Base-by-base conservation (phyloP, 352 stramenopile genomes). In the Globisporangium camurandrum region DNA sequence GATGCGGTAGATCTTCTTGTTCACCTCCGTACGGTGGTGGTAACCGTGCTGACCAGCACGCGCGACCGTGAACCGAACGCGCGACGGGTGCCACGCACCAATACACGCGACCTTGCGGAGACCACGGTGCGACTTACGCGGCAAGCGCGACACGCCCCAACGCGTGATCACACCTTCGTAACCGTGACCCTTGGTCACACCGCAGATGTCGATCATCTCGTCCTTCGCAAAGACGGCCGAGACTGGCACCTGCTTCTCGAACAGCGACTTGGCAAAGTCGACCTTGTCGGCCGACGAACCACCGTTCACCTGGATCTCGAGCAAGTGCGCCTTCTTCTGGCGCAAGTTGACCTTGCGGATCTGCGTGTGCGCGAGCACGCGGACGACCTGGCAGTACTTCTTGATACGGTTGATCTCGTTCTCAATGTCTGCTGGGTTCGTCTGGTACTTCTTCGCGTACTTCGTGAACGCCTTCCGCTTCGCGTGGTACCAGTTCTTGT, bases 381-480 rank as follows among this genome's bases (percentile, higher is more conserved):
- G 96, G 37, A 99, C 95, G 55, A 99, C 93, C 62, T 98, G 87
- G 84, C 93, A 98, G 92, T 99, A 99, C 79, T 99, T 98, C 86
- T 98, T 98, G 65, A 99, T 99, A 56, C 96, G 92, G 64, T 98
- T 97, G 47, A 99, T 82, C 83, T 99, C 96, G 61, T 96, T 92
- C 64, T 98, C 93, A 62, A 98, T 97, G 59, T 97, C 84, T 9
- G 71, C 72, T 39, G 75, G 77, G 54, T 82, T 84, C 41, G 96
- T 96, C 54, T 94, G 82, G 88, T 98, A 98, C 83, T 99, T 99
- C 84, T 99, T 98, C 56, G 96, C 95, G 80, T 99, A 99, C 84
- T 99, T 99, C 78, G 97, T 99, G 88, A 99, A 99, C 51, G 97
- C 97, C 96, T 99, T 99, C 56, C 97, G 96, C 96, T 99, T 99